A percentile compares a stretch with the other conserved stretches of the same genome.
These are phyloP conservation scores for Fusarium sp. DNA, from an alignment of 2,329 filamentous ascomycete genomes.

Conservation along the genomic window DNA sequence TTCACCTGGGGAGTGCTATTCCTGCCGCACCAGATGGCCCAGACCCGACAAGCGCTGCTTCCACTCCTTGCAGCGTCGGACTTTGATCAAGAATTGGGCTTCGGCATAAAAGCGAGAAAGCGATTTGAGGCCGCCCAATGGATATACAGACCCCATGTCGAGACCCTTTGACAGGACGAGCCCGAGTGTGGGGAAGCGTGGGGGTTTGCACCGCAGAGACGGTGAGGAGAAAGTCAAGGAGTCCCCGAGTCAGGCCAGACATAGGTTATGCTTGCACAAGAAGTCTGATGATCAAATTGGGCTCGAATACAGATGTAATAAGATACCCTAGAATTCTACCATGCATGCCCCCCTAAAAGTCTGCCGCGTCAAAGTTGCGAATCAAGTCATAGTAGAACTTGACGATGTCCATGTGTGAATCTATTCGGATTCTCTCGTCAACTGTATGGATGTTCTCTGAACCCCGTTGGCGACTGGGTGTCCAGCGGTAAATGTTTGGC, in stretches of 20 bases:
- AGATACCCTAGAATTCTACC: slow-evolving; percentile 6
- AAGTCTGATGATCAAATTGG: neutral
- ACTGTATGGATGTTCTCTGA: slow-evolving; percentile 55
- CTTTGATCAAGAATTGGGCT: neutral
- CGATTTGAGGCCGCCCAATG: slow-evolving; percentile 5
- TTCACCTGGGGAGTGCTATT: neutral
- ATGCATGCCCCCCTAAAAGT: slow-evolving; percentile 33
- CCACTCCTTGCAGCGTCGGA: neutral
- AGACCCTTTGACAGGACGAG: slow-evolving; percentile 5
- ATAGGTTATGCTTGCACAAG: neutral
- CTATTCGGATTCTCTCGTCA: slow-evolving; percentile 54
- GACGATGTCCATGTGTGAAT: slow-evolving; percentile 54
- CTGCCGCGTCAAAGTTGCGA: slow-evolving; percentile 57
- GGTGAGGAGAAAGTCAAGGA: slow-evolving; percentile 8
- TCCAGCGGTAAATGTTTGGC: slow-evolving; percentile 57
- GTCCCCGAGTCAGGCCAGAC: neutral
- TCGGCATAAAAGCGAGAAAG: neutral
- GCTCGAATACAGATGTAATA: neutral
- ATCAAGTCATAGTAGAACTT: slow-evolving; percentile 59
- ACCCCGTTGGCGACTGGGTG: slow-evolving; percentile 48
- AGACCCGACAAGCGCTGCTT: neutral
- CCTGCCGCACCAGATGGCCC: neutral
- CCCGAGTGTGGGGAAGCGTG: slow-evolving; percentile 28
- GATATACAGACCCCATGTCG: neutral
- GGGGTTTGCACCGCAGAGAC: slow-evolving; percentile 12